Base-by-base conservation (phyloP, 345 rosid genomes). In the Orychophragmus violaceus region DNA sequence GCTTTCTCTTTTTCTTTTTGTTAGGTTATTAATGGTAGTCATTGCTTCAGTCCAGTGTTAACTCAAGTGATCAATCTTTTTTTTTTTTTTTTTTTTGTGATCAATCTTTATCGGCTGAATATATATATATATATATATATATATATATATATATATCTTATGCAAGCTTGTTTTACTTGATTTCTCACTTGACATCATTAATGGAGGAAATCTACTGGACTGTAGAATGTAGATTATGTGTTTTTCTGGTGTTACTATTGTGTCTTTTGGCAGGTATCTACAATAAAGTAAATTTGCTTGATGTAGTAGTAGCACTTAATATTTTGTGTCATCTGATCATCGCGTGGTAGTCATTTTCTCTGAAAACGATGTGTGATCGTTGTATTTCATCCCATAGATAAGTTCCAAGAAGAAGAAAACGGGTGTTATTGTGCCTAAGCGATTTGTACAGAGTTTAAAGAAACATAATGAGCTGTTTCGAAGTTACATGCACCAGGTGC, bases 401-500 rank as follows among this genome's bases (percentile, higher is more conserved):
- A 87, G 88, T 79, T 87, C 86, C 22, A 96, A 94, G 81, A 94
- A 94, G 88, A 94, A 94, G 88, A 94, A 94, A 82, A 94, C 99
- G 3, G 97, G 99, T 70, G 96, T 94, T 58, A 86, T 94, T 83
- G 88, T 97, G 30, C 99, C 97, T 46, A 94, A 90, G 80, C 87
- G 99, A 49, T 94, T 94, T 58, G 95, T 94, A 37, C 97, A 94
- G 74, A 84, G 99, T 74, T 79, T 94, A 84, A 94, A 94, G 82
- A 94, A 94, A 80, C 99, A 94, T 75, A 94, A 94, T 78, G 99
- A 94, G 82, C 87, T 87, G 64, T 94, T 94, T 72, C 90, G 99
- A 35, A 90, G 99, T 76, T 94, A 94, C 77, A 90, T 94, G 99
- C 99, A 90, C 74, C 99, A 94, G 97, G 97, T 90, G 70, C 58